These are phyloP conservation scores for Thielaviopsis punctulata DNA, from an alignment of 2,329 filamentous ascomycete genomes.

Conservation along the genomic window DNA sequence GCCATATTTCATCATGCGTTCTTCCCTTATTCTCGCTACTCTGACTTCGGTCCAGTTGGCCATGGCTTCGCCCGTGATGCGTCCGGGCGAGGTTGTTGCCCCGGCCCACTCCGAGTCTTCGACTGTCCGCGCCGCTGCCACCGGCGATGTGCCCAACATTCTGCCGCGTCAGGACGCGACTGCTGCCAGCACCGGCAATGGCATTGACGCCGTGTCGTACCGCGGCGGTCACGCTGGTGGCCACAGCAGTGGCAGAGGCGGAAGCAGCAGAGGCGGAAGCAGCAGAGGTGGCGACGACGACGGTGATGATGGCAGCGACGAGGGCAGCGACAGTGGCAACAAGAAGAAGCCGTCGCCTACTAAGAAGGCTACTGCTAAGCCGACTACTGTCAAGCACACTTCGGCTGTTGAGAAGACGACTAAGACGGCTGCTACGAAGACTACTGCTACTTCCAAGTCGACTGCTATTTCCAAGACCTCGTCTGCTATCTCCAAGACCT, in stretches of 20 bases:
- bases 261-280: no score
- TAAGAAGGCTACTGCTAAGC: neutral
- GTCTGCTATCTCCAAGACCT: neutral
- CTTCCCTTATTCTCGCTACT: neutral
- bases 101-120: neutral
- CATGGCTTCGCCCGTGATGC: slow-evolving; percentile 1
- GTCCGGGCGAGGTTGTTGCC: neutral
- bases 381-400: neutral
- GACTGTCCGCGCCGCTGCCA: neutral
- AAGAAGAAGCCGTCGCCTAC: no score
- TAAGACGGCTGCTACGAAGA: neutral
- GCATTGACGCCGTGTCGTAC: no score
- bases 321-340: neutral
- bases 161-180: neutral
- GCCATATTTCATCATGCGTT: neutral
- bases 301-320: neutral
- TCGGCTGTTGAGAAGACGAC: neutral
- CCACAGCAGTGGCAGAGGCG: neutral
- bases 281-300: neutral
- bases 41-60: slow-evolving; percentile 1
- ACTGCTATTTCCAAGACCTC: no score
- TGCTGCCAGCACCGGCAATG: neutral
- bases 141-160: neutral
- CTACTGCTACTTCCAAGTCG: neutral
- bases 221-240: neutral